Evolutionary conservation across 257 asterid genomes (phyloP), one percentile per base, ranked within the genome.

Genomic region (Solanum rostratum): DNA sequence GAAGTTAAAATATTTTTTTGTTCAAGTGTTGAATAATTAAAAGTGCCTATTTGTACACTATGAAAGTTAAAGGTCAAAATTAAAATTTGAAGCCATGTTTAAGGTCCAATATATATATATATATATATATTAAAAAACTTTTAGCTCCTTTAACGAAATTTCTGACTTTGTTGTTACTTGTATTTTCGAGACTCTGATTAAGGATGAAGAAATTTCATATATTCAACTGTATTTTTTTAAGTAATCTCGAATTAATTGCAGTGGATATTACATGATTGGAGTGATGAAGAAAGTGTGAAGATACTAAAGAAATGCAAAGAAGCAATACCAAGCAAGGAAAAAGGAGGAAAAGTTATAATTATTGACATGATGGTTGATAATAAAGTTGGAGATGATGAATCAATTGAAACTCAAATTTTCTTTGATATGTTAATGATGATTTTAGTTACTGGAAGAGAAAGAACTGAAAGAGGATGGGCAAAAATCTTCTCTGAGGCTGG

Each of bases 251-350:
- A 1, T n/a, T 9, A 39, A 12, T 33, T 81, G 22, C 84, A 88
- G 89, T 86, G 89, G 89, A 84, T 88, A 53, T 69, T 88, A 39
- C 89, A 88, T 62, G 87, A 86, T 5, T 88, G 86, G 90, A 66
- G 60, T 13, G 90, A 88, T 9, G 83, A 86, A 78, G 86, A 84
- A 55, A 80, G 85, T 7, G 50, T 88, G 15, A 54, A 74, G 29
- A 65, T 82, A 43, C 16, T 88, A 4, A 57, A 81, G 83, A 88
- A 76, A 59, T 86, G 86, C 18, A 88, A 78, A 55, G 88, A 86
- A 13, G 86, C 89, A 19, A 78, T 86, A 54, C 84, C 85, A 2
- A 82, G 59, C 52, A 74, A n/a, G 54, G 84, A 84, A n/a, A 68
- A 78, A 1, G 86, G 89, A 22, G 88, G 91, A 2, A 88, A 84